Evolutionary conservation across 1,284 basidiomycete species (phyloP).

Genomic region (Leccinum insigne): DNA sequence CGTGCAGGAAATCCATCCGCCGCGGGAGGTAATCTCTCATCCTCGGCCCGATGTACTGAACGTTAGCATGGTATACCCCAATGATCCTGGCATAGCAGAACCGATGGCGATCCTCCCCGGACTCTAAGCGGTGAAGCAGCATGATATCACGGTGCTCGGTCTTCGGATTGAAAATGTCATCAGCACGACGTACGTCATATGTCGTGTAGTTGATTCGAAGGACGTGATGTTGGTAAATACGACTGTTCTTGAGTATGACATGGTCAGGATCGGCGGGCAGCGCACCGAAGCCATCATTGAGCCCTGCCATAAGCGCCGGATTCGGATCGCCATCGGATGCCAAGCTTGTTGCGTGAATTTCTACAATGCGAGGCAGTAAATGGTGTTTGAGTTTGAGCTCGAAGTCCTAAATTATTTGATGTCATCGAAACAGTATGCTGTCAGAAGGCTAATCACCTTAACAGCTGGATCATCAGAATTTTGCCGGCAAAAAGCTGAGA

Average conservation of each 20-base stretch:
- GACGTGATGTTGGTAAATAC: neutral
- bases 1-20: neutral
- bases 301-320: rapidly evolving
- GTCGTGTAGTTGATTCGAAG: neutral
- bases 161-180: neutral
- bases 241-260: neutral
- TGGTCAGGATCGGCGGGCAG: neutral
- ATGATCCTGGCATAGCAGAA: neutral
- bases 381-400: neutral
- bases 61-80: neutral
- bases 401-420: neutral
- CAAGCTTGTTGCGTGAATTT: neutral
- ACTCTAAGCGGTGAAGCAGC: neutral
- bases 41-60: neutral
- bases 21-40: neutral
- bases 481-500: neutral
- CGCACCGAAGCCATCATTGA: rapidly evolving
- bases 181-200: rapidly evolving
- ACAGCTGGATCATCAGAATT: neutral
- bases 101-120: neutral
- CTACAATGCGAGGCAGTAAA: neutral
- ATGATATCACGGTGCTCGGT: neutral
- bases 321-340: neutral
- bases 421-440: too few relatives aligned
- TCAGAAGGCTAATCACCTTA: neutral